Conservation (phyloP, 441 rosid genomes). For the Eugenia klotzschiana region DNA sequence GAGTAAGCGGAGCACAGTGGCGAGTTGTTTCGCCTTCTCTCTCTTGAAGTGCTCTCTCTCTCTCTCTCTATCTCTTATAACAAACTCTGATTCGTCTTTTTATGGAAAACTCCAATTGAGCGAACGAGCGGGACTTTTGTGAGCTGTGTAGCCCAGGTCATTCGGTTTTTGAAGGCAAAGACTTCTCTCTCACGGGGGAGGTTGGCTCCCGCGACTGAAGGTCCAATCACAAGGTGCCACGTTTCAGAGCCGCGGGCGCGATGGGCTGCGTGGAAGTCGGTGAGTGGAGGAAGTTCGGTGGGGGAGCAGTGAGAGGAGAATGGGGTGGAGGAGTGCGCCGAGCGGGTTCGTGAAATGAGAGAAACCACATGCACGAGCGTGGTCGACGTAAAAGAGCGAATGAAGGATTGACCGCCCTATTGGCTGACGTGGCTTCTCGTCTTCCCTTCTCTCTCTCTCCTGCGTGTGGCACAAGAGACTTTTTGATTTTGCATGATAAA, state of each 20-base stretch:
- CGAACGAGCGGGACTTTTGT: conserved; percentile 22
- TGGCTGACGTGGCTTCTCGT: background rate
- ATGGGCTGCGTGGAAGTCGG: background rate
- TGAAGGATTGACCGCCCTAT: background rate
- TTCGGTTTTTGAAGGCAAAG: background rate
- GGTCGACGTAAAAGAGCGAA: background rate
- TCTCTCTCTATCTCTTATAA: background rate
- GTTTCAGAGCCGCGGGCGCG: background rate
- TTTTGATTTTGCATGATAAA: background rate
- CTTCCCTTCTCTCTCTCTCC: background rate
- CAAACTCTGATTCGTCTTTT: background rate
- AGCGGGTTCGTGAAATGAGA: background rate
- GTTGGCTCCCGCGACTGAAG: background rate
- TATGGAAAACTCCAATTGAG: background rate
- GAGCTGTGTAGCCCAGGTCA: conserved; percentile 14
- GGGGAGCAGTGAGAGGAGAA: background rate
- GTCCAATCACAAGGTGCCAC: background rate
- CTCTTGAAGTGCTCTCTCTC: background rate
- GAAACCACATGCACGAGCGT: background rate
- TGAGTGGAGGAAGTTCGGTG: background rate
- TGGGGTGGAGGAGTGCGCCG: background rate
- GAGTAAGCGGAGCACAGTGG: background rate
- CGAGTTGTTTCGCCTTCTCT: background rate
- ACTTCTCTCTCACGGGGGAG: background rate
- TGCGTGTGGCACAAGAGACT: background rate